These are phyloP conservation scores for Pythium volutum DNA, from an alignment of 352 stramenopile species.

Conservation along the genomic window DNA sequence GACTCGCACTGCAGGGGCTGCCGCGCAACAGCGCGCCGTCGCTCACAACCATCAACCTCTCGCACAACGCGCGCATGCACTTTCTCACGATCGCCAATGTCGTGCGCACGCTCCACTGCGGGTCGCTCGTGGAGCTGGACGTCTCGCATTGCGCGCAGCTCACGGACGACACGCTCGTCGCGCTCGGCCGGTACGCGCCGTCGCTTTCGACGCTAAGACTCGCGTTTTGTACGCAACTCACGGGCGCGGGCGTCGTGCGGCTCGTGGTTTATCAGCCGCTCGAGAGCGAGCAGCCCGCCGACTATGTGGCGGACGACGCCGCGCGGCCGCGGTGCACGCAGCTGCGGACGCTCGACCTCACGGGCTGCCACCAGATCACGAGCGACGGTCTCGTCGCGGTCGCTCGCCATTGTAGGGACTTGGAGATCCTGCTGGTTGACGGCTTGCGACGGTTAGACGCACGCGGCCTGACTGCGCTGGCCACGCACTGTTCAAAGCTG, in stretches of 20 bases:
- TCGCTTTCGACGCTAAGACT: conserved; percentile 40
- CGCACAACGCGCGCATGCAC: conserved; percentile 36
- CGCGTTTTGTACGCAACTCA: conserved; percentile 51
- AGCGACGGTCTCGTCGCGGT: conserved; percentile 39
- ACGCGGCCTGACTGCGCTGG: conserved; percentile 29
- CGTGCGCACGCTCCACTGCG: conserved; percentile 30
- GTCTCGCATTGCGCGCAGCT: conserved; percentile 51
- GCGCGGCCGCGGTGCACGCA: conserved; percentile 32
- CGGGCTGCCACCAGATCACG: conserved; percentile 67
- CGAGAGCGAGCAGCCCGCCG: conserved; percentile 24
- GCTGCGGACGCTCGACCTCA: conserved; percentile 51
- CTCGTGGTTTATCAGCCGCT: conserved; percentile 39
- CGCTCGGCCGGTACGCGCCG: conserved; percentile 40
- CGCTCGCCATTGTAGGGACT: conserved; percentile 31
- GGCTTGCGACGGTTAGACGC: conserved; percentile 49
- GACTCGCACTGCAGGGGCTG: conserved; percentile 54
- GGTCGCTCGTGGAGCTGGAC: conserved; percentile 41
- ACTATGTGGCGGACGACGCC: conserved; percentile 28
- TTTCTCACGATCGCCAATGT: conserved; percentile 41
- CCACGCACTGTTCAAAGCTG: conserved; percentile 36
- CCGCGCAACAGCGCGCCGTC: conserved; percentile 22
- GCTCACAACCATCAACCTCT: conserved; percentile 37
- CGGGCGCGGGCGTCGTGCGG: conserved; percentile 44
- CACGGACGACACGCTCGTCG: conserved; percentile 49
- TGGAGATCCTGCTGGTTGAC: conserved; percentile 52